These are phyloP conservation scores for Mycena chlorophos DNA, from an alignment of 768 basidiomycete species.

Conservation along the genomic window DNA sequence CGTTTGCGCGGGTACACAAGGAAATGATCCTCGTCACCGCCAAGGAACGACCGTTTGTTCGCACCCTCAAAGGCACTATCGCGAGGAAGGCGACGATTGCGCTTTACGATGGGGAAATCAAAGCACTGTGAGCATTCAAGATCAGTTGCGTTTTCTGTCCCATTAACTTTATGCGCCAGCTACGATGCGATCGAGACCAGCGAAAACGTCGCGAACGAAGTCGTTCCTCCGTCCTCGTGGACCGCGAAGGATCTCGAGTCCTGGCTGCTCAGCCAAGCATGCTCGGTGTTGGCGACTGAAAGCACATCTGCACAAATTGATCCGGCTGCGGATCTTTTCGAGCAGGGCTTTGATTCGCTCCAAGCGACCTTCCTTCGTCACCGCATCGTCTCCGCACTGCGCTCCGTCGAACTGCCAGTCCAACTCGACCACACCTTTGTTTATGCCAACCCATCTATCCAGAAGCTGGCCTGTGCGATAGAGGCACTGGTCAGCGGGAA, in stretches of 20 bases:
- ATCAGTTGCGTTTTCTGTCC: background rate
- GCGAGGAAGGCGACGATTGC: constrained; percentile 42
- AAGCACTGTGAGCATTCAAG: background rate
- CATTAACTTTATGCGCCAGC: constrained; percentile 10
- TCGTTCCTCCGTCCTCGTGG: constrained; percentile 25
- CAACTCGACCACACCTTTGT: constrained; percentile 15
- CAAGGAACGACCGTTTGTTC: constrained; percentile 40
- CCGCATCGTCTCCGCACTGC: constrained; percentile 36
- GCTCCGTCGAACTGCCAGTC: constrained; percentile 5
- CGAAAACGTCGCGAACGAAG: constrained; percentile 7
- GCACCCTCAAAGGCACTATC: constrained; percentile 49
- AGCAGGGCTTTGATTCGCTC: constrained; percentile 40
- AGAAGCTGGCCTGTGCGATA: constrained; percentile 11
- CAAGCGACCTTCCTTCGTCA: constrained; percentile 41
- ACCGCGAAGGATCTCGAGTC: constrained; percentile 10
- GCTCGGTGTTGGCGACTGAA: constrained; percentile 10
- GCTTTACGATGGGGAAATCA: constrained; percentile 28
- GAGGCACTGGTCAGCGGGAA: background rate
- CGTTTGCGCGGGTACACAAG: constrained; percentile 48
- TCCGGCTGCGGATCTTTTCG: constrained; percentile 29
- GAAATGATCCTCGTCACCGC: constrained; percentile 49
- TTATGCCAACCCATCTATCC: constrained; percentile 21
- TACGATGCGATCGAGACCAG: constrained; percentile 27
- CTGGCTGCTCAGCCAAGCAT: constrained; percentile 27
- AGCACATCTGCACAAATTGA: constrained; percentile 5